Base-by-base conservation (phyloP, 805 yeast species). In the Lipomyces sp. region DNA sequence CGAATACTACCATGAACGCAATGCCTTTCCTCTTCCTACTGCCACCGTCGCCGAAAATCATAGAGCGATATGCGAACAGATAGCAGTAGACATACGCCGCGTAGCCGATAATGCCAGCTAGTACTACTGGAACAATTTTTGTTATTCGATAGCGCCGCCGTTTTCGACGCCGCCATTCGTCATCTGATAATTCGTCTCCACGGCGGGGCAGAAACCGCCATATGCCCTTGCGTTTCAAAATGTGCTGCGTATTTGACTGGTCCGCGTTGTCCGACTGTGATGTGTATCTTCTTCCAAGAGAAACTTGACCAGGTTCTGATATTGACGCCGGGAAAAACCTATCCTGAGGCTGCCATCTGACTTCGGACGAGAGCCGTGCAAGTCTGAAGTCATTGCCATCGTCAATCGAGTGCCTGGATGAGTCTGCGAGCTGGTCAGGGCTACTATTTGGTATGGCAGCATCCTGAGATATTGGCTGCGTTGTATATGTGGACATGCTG, bases 71-170 rank as follows among this genome's bases (percentile, higher is more conserved):
- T 34, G 86, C 83, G 45, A 85, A 77, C 4, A 79, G 72, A 72
- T 82, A 85, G 62, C 80, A 77, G 55, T 77, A 76, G 0, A 79
- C 83, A 78, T 81, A 86, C 54, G 80, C 76, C 29, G 78, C 73
- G 69, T 84, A 85, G 11, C 81, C 82, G 30, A 78, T 59, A 2
- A 78, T 65, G 2, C 76, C 69, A 2, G 59, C 59, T 33, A 66
- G 29, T 4, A 67, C 45, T 30, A 66, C 11, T 13, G 73, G 70
- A 13, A 69, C 57, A 24, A 51, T 11, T 34, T 69, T 71, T 37
- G 45, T 42, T 8, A 58, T 53, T n/a, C 29, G 39, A 56, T 71
- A 71, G 24, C 62, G 57, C 39, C 61, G 54, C 11, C 58, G 53
- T 50, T 48, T 58, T 32, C 63, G 62, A 4, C 8, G 33, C 30